Evolutionary conservation across 176 grass and related monocot species (phyloP).

Genomic region (Aegilops bicornis): DNA sequence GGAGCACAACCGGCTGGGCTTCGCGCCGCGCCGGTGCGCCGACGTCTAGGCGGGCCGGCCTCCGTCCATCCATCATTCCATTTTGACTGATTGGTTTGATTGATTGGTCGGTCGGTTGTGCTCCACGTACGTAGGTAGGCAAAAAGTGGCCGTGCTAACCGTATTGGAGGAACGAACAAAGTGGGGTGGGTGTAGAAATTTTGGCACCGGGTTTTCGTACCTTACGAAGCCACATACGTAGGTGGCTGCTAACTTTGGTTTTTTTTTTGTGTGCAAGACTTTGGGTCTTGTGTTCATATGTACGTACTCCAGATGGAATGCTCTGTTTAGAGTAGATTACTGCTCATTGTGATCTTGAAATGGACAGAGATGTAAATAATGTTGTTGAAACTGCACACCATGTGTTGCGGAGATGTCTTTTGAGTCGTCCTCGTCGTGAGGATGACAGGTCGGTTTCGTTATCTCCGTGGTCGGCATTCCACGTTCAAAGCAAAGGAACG

Average conservation of each 20-base stretch:
- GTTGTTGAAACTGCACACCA: neutral
- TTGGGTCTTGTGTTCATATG: neutral
- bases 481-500: neutral
- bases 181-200: neutral
- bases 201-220: neutral
- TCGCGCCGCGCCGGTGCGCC: slow-evolving; percentile 76
- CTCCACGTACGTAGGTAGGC: neutral
- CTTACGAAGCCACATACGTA: neutral
- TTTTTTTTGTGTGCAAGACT: neutral
- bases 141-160: neutral
- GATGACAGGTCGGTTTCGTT: neutral
- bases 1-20: slow-evolving; percentile 61
- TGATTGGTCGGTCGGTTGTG: neutral
- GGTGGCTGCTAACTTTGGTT: neutral
- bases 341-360: too few relatives aligned
- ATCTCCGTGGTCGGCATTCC: neutral
- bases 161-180: neutral
- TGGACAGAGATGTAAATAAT: too few relatives aligned
- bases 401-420: neutral
- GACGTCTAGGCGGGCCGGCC: slow-evolving; percentile 40
- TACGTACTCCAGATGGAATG: neutral
- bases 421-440: neutral
- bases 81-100: neutral
- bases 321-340: too few relatives aligned
- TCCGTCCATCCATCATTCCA: neutral